Evolutionary conservation across 2,329 filamentous ascomycete genomes (phyloP).

Genomic region (Podosphaera xanthii): DNA sequence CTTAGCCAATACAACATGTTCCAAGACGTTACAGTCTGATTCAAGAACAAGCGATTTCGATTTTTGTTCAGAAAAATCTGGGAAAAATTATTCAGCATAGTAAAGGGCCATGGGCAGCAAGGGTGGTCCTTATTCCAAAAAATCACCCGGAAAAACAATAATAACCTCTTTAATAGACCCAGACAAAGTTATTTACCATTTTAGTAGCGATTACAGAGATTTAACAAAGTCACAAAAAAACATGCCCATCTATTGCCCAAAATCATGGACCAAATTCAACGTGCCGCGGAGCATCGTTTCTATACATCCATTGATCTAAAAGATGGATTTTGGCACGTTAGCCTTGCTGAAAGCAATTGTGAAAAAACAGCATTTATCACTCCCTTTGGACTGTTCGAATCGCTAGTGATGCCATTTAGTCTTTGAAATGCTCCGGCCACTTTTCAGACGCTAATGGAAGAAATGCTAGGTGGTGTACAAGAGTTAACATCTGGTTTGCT

Average conservation of each 20-base stretch:
- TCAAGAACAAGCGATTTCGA: background rate
- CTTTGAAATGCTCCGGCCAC: conserved; percentile 1
- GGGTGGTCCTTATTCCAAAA: background rate
- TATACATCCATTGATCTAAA: background rate
- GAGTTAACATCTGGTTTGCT: background rate
- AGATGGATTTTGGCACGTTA: background rate
- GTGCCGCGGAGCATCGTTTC: background rate
- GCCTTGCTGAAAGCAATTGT: background rate
- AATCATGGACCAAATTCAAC: background rate
- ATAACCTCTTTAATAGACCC: background rate
- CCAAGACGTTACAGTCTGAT: background rate
- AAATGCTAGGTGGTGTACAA: background rate
- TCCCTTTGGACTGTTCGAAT: background rate
- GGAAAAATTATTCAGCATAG: background rate
- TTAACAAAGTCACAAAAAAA: background rate
- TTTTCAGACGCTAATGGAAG: conserved; percentile 1
- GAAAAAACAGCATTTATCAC: background rate
- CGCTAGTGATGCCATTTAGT: conserved; percentile 2
- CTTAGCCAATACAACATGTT: background rate
- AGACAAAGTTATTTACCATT: background rate
- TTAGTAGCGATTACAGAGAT: background rate
- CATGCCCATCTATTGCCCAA: background rate
- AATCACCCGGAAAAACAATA: background rate
- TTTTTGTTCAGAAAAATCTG: background rate
- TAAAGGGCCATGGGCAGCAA: background rate